Percentiles rank a stretch among this genome's conserved stretches.
Evolutionary conservation across 495 filamentous ascomycete genomes (phyloP).

Genomic region (Podospora conica): DNA sequence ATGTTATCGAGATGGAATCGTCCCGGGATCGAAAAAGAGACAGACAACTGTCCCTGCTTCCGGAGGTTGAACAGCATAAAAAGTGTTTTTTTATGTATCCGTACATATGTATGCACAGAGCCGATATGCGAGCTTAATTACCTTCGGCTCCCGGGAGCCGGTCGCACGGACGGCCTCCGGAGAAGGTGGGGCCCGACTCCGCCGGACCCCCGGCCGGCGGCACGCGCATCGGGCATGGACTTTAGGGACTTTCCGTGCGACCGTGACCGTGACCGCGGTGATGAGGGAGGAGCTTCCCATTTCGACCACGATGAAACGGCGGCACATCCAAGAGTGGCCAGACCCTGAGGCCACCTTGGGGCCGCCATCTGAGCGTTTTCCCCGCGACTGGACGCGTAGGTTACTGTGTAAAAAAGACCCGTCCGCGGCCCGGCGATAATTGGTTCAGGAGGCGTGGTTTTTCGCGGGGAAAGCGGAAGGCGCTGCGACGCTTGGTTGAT

Average conservation of each 20-base stretch:
- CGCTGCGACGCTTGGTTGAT: conserved; percentile 4
- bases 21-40: background rate
- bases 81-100: no score
- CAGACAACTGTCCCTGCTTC: background rate
- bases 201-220: conserved; percentile 7
- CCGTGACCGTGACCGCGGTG: conserved; percentile 1
- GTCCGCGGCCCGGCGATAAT: background rate
- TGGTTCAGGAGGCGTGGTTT: background rate
- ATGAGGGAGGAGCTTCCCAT: background rate
- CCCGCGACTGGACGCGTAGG: conserved; percentile 11
- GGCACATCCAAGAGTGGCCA: conserved; percentile 9
- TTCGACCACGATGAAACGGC: conserved; percentile 21
- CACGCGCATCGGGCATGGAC: background rate
- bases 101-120: no score
- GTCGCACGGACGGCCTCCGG: conserved; percentile 9
- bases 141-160: conserved; percentile 1
- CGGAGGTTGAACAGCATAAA: background rate
- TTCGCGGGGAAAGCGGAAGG: background rate
- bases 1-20: background rate
- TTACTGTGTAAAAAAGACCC: no score
- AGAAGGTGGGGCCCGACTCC: conserved; percentile 3
- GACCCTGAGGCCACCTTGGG: conserved; percentile 7
- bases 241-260: background rate
- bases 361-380: conserved; percentile 4
- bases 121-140: background rate